Percentiles rank a stretch among this genome's conserved stretches.
Conservation (phyloP, 495 filamentous ascomycete genomes). For the Trypethelium eluteriae region DNA sequence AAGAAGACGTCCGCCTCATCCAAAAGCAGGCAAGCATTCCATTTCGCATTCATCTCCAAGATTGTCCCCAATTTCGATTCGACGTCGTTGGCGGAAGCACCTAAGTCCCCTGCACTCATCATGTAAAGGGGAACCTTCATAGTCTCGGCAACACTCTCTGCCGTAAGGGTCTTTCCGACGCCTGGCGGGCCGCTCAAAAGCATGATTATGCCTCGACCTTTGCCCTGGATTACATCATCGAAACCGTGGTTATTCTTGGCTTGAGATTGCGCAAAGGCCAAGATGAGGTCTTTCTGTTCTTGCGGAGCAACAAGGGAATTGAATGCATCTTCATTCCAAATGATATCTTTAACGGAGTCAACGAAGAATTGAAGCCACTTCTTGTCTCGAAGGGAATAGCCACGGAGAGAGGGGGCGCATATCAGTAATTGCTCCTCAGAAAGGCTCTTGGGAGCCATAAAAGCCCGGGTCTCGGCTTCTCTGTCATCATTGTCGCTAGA, state of each 20-base stretch:
- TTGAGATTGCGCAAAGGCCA: constrained; percentile 42
- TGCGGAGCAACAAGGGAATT: constrained; percentile 47
- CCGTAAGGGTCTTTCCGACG: constrained; percentile 80
- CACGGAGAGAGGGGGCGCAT: not conserved
- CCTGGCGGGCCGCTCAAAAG: constrained; percentile 84
- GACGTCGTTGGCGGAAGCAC: not conserved
- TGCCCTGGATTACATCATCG: constrained; percentile 20
- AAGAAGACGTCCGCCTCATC: constrained; percentile 26
- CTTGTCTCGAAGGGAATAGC: not conserved
- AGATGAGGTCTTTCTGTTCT: constrained; percentile 47
- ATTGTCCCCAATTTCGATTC: not conserved
- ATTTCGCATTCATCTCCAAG: not conserved
- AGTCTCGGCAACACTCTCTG: not conserved
- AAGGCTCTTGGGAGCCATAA: not conserved
- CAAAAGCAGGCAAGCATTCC: not conserved
- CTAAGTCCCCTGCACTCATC: not conserved
- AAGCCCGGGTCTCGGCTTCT: not conserved
- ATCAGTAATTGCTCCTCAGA: not conserved
- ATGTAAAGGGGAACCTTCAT: not conserved
- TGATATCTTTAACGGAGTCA: not conserved
- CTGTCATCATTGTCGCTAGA: not conserved
- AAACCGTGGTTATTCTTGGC: constrained; percentile 29
- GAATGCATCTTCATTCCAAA: constrained; percentile 49
- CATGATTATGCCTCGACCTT: constrained; percentile 44
- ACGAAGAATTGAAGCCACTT: not conserved